Base-by-base conservation (phyloP, 2,329 filamentous ascomycete species). In the Ophiostoma australiae region DNA sequence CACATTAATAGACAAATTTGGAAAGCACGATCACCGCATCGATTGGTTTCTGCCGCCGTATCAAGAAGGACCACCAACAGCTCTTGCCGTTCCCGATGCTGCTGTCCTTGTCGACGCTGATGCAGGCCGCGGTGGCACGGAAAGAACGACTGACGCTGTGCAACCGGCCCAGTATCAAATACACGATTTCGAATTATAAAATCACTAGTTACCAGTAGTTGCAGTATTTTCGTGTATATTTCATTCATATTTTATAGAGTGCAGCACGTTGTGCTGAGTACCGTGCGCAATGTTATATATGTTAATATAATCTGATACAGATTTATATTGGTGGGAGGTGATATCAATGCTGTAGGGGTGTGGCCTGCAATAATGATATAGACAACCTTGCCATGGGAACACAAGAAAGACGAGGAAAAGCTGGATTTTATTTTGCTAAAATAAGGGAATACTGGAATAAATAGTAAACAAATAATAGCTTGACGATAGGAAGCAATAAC, bases 71-170 rank as follows among this genome's bases (percentile, higher is more conserved):
- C 13, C 27, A 63, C 27, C 23, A 17, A 63, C 23, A 33, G 27
- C 58, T 63, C 58, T 63, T 63, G 58, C 58, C 58, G 58, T 63
- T 17, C 58, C 27, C 52, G 52, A 17, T 31, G 10, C 52, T 58
- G 52, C 23, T 58, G 52, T 27, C 23, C 23, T 27, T 58, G 52
- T 58, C 52, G 52, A 48, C 44, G 44, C 44, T 48, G 52, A 58
- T 58, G 52, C 52, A n/a, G 52, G 33, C 27, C 27, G 27, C 13
- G 27, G 58, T 33, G 27, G 7, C 58, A 63, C 58, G 58, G 58
- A 63, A 63, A 27, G 58, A 20, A 63, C 58, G 58, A 63, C 27
- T 33, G 58, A 58, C 15, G 27, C 11, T 20, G 58, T 63, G 27
- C 20, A 27, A 63, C 27, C 27, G 58, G 33, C 27, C 35, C 58